These are phyloP conservation scores for Ceratobasidium sp. DNA, from an alignment of 1,284 basidiomycete species.

Conservation along the genomic window DNA sequence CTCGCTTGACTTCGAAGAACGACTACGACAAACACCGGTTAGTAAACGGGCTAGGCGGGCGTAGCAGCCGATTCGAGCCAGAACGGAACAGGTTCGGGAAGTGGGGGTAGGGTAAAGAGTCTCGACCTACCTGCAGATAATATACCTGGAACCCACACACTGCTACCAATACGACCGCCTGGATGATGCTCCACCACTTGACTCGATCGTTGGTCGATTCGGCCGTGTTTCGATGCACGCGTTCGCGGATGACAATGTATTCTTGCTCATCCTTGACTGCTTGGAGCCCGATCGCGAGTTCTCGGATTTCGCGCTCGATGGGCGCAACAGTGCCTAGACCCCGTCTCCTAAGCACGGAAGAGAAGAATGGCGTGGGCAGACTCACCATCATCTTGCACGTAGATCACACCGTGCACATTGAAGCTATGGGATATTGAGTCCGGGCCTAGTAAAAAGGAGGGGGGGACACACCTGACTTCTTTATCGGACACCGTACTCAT, in stretches of 20 bases:
- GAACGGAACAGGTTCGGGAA: neutral
- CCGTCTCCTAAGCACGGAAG: slow-evolving; percentile 3
- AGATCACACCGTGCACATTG: slow-evolving; percentile 98
- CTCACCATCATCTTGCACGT: slow-evolving; percentile 82
- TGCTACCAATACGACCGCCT: slow-evolving; percentile 81
- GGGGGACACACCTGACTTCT: slow-evolving; percentile 75
- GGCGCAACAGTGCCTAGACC: slow-evolving; percentile 80
- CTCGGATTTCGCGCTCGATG: slow-evolving; percentile 93
- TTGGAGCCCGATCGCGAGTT: slow-evolving; percentile 82
- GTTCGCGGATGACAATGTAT: slow-evolving; percentile 95
- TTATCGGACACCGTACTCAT: slow-evolving; percentile 96
- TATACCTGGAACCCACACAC: slow-evolving; percentile 98
- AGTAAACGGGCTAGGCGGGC: neutral
- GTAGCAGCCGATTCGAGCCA: neutral
- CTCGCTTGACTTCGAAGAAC: slow-evolving; percentile 94
- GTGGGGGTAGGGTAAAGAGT: neutral
- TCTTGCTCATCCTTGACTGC: slow-evolving; percentile 98
- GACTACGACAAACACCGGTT: slow-evolving; percentile 55
- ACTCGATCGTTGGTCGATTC: slow-evolving; percentile 95
- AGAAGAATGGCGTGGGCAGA: slow-evolving; percentile 22
- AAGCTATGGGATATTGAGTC: slow-evolving; percentile 64
- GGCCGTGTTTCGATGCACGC: slow-evolving; percentile 91
- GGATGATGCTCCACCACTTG: slow-evolving; percentile 98
- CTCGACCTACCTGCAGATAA: slow-evolving; percentile 84
- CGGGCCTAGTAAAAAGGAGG: neutral